Evolutionary conservation across 2,329 filamentous ascomycete genomes (phyloP), one percentile per base, ranked within the genome.

Genomic region (Cadophora gregata): DNA sequence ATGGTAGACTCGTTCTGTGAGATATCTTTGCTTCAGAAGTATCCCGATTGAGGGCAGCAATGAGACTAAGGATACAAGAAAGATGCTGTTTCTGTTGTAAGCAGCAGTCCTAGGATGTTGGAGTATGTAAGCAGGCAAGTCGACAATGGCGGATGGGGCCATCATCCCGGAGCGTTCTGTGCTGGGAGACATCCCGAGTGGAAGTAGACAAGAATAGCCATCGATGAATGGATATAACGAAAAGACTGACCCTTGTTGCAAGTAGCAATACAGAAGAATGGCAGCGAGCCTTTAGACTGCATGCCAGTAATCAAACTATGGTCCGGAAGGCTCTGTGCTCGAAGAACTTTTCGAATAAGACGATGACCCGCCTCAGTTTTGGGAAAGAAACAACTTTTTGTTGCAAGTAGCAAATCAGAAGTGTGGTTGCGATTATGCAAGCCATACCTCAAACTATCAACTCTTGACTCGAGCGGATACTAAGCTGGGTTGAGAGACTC

Each of bases 171-270:
- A 16, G 19, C 16, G 38, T 16, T 42, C 38, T 19, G 38, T 42
- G 14, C 14, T 16, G 38, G 19, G 10, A 42, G 38, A 42, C 12
- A 42, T 16, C 38, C 38, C 12, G 14, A 19, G 14, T 19, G 38
- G 38, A 42, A 42, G 38, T 19, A 16, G 14, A 42, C 38, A 42
- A 42, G 38, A 16, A 5, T 42, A 16, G 38, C 1, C 12, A 19
- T 19, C 38, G 19, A 42, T 6, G 14, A 6, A 42, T 4, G 38
- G 6, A 10, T 12, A 33, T n/a, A n/a, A n/a, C n/a, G n/a, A n/a
- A n/a, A n/a, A n/a, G n/a, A n/a, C n/a, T n/a, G 9, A 50, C 19
- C 60, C 64, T 68, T 70, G 68, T 70, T 70, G 66, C 66, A 68
- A 47, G 27, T 70, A 66, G 66, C 62, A 63, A 19, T 7, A 27